These are phyloP conservation scores for Xylaria digitata DNA, from an alignment of 2,329 filamentous ascomycete species.

Conservation along the genomic window DNA sequence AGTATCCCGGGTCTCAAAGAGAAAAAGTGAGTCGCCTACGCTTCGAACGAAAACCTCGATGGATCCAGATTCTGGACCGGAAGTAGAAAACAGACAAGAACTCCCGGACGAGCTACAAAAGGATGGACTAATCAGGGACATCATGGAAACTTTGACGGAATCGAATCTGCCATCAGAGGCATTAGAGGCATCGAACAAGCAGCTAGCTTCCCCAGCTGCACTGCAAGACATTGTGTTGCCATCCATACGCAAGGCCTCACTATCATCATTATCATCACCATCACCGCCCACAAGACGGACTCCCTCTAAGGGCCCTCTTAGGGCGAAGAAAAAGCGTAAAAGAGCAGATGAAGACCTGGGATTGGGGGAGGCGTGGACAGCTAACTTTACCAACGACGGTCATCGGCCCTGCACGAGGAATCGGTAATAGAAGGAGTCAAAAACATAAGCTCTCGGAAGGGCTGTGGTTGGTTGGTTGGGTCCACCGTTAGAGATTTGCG, in stretches of 20 bases:
- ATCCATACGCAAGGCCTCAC: background rate
- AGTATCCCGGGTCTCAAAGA: background rate
- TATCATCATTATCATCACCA: too few species aligned
- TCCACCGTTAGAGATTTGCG: background rate
- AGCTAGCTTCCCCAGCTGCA: background rate
- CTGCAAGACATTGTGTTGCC: background rate
- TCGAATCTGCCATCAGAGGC: background rate
- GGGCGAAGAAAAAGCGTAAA: conserved; percentile 34
- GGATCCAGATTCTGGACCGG: background rate
- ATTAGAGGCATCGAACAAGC: background rate
- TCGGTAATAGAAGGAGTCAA: conserved; percentile 17
- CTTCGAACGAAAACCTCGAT: background rate
- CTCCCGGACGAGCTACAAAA: background rate
- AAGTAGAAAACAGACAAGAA: too few species aligned
- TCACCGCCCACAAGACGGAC: background rate
- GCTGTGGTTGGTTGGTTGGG: background rate
- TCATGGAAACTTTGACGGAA: background rate
- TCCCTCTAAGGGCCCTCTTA: background rate
- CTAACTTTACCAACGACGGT: conserved; percentile 37
- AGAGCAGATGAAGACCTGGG: conserved; percentile 31
- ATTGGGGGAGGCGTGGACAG: conserved; percentile 41
- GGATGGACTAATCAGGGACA: too few species aligned
- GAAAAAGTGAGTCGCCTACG: background rate
- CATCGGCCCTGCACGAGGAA: conserved; percentile 34
- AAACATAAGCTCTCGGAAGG: background rate